Evolutionary conservation across 2,329 filamentous ascomycete genomes (phyloP), one percentile per base, ranked within the genome.

Genomic region (Neodidymelliopsis sp.): DNA sequence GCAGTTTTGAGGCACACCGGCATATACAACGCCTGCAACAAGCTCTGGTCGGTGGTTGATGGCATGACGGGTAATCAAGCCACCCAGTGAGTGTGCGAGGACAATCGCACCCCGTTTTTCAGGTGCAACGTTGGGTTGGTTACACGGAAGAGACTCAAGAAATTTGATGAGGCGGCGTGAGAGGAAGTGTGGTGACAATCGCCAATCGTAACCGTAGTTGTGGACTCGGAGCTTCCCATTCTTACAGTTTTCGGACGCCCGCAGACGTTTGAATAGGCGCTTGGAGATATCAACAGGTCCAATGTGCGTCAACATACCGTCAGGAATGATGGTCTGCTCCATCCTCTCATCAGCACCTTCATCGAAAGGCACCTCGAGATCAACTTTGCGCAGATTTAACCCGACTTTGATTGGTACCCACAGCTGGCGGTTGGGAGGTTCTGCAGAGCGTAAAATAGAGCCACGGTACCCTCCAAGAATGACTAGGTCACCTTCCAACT

Each of bases 351-450:
- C 93, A 47, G 95, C 92, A 61, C 91, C 88, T 2, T 84, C 84
- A 11, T 89, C 82, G 4, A 97, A 75, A 0, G 91, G 92, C 8
- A 97, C 87, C 69, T 96, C 91, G 4, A 97, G 79, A 67, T 97
- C 90, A 2, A 93, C 92, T 67, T 94, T 96, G 45, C 92, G 87
- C 53, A 97, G 83, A 61, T 96, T 96, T 39, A 97, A 76, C 1
- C 93, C 92, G 20, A 96, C 87, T 72, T 97, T 97, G 65, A 97
- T 87, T 0, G 92, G 92, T 2, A 95, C 90, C 93, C 93, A 97
- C 0, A 96, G 76, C 67, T 96, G 91, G n/a, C 91, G 85, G 65
- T 93, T 85, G 4, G 89, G 88, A 7, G 89, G 83, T 54, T 91
- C 86, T 9, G 90, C 88, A 9, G 91, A 95, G 22, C 92, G 85